Evolutionary conservation across 768 basidiomycete genomes (phyloP), one percentile per base, ranked within the genome.

Genomic region (Hortiboletus campestris): DNA sequence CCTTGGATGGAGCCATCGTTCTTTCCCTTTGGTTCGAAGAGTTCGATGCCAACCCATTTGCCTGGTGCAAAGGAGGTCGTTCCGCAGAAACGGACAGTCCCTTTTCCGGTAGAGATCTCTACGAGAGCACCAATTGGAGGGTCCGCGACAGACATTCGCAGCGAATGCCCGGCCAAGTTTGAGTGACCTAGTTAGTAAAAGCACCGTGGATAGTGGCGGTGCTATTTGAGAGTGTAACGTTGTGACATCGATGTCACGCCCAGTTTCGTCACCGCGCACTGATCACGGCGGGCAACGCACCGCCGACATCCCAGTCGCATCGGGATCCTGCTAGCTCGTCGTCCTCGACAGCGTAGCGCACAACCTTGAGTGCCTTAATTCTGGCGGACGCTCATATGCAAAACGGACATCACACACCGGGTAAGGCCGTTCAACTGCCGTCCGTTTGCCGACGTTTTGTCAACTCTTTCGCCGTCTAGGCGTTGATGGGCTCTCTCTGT

Each of bases 31-130:
- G 83, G 73, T 63, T 88, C 86, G 53, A 80, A 82, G 44, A 99
- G 81, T 66, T 96, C 94, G 50, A 98, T 84, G 11, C 97, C 97
- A 47, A 97, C 80, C 96, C 96, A 99, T 79, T 89, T 93, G 0
- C 97, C 97, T 2, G 84, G 72, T 20, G 91, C 82, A 70, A 98
- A 98, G 2, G 81, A 78, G 0, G 96, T 95, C 32, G 83, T 59
- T 0, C 96, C 97, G 48, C 80, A 82, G 78, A 94, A 99, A 22
- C 94, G 81, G 44, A 98, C 88, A 44, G 87, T 77, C 3, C 97
- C 97, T 36, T 84, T 80, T 17, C 95, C 94, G 38, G 86, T 85
- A 0, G 87, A 74, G 43, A 94, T 84, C 52, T 87, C 82, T 16
- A 97, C 95, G 52, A 89, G 80, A 4, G 92, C 81, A 32, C 89